These are phyloP conservation scores for Begonia peltatifolia DNA, from an alignment of 306 rosid genomes.

Conservation along the genomic window DNA sequence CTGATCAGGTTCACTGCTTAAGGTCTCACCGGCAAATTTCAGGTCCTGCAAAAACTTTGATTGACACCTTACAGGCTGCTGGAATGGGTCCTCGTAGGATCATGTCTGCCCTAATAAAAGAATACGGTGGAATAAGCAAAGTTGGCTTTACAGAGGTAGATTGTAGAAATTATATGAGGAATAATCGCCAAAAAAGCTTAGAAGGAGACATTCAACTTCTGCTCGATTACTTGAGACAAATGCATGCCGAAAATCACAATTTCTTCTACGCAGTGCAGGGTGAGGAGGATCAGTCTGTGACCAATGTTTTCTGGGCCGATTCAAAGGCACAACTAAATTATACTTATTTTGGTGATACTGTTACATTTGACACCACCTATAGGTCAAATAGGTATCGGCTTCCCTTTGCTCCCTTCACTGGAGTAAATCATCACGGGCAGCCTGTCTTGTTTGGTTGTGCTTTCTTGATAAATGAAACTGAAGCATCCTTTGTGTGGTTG, in stretches of 20 bases:
- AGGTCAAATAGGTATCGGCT: slow-evolving; percentile 91
- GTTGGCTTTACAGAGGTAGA: slow-evolving; percentile 98
- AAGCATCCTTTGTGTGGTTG: slow-evolving; percentile 83
- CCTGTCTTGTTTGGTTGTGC: slow-evolving; percentile 97
- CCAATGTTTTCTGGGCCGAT: slow-evolving; percentile 91
- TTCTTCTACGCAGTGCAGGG: slow-evolving; percentile 90
- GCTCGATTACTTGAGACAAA: slow-evolving; percentile 74
- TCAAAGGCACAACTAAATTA: slow-evolving; percentile 79
- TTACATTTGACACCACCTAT: slow-evolving; percentile 94
- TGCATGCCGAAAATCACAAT: slow-evolving; percentile 65
- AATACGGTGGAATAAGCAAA: slow-evolving; percentile 92
- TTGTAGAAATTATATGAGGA: slow-evolving; percentile 97
- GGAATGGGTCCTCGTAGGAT: slow-evolving; percentile 98
- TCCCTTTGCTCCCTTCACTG: slow-evolving; percentile 96
- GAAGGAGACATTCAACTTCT: slow-evolving; percentile 89
- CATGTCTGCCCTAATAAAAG: slow-evolving; percentile 93
- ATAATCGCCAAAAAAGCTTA: slow-evolving; percentile 77
- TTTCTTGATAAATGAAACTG: slow-evolving; percentile 80
- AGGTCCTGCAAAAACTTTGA: slow-evolving; percentile 88
- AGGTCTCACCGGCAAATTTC: slow-evolving; percentile 96
- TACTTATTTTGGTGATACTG: slow-evolving; percentile 83
- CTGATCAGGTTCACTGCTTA: slow-evolving; percentile 93
- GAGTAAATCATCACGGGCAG: slow-evolving; percentile 93
- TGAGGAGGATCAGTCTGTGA: slow-evolving; percentile 53
- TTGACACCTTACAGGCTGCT: slow-evolving; percentile 96